Evolutionary conservation across 169 alveolate genomes (phyloP).

Genomic region (Eimeria brunetti): DNA sequence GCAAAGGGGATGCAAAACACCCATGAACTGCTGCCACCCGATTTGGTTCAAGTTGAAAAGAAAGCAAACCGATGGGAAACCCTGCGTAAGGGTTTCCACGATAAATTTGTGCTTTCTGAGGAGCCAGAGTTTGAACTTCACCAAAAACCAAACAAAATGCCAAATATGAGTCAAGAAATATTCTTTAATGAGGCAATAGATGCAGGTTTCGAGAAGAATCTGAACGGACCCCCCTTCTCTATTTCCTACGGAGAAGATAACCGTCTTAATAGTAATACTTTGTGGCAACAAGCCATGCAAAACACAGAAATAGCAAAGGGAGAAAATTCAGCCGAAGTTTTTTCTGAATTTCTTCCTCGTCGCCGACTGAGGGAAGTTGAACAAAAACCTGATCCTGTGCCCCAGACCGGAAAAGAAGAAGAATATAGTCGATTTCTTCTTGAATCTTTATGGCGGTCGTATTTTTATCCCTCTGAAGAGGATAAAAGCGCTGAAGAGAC

Average conservation of each 20-base stretch:
- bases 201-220: not conserved
- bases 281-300: not conserved
- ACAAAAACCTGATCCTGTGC: not conserved
- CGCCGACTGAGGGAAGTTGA: not conserved
- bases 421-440: not conserved
- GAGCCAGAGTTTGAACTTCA: not conserved
- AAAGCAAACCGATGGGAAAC: conserved; percentile 8
- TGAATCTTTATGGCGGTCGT: not conserved
- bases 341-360: not conserved
- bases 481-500: not conserved
- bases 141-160: not conserved
- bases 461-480: not conserved
- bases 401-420: not conserved
- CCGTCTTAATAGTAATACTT: not conserved
- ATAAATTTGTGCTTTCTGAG: not conserved
- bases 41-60: not conserved
- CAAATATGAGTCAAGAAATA: not conserved
- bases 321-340: not conserved
- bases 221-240: not conserved
- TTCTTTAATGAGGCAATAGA: not conserved
- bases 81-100: not conserved
- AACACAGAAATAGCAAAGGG: not conserved
- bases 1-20: not conserved
- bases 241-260: not conserved
- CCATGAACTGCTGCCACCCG: too few species aligned